Percentiles rank a stretch among this genome's conserved stretches.
Conservation (phyloP, 116 monocot genomes). For the Iris pallida region DNA sequence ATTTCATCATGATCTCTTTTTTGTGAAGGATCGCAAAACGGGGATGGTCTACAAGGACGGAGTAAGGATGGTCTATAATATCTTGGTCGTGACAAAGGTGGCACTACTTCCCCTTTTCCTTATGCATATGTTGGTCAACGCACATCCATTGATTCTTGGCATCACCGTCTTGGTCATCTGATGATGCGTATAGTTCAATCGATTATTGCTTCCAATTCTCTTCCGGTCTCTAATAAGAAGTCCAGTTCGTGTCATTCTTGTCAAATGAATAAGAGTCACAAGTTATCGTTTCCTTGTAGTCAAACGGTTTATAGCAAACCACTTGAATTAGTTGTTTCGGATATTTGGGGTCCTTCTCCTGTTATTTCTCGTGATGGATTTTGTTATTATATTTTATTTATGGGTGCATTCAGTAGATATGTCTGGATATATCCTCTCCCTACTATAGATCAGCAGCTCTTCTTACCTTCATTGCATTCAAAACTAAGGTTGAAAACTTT, state of each 20-base stretch:
- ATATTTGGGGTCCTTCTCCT: not conserved
- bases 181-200: not conserved
- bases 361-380: not conserved
- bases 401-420: not conserved
- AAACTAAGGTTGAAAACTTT: not conserved
- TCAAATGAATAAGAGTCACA: not conserved
- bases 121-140: not conserved
- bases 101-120: not conserved
- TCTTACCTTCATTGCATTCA: not conserved
- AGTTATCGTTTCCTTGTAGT: not conserved
- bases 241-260: not conserved
- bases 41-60: not conserved
- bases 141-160: not conserved
- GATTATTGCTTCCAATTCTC: not conserved
- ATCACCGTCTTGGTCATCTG: conserved; percentile 1
- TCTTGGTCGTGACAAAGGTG: no score
- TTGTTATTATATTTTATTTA: not conserved
- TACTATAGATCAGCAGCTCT: not conserved
- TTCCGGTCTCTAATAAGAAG: not conserved
- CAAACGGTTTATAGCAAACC: not conserved
- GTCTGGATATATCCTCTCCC: not conserved
- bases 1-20: conserved; percentile 4
- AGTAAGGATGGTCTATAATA: conserved; percentile 4
- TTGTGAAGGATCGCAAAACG: not conserved
- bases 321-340: not conserved